These are phyloP conservation scores for Geum urbanum DNA, from an alignment of 306 rosid species.

Conservation along the genomic window DNA sequence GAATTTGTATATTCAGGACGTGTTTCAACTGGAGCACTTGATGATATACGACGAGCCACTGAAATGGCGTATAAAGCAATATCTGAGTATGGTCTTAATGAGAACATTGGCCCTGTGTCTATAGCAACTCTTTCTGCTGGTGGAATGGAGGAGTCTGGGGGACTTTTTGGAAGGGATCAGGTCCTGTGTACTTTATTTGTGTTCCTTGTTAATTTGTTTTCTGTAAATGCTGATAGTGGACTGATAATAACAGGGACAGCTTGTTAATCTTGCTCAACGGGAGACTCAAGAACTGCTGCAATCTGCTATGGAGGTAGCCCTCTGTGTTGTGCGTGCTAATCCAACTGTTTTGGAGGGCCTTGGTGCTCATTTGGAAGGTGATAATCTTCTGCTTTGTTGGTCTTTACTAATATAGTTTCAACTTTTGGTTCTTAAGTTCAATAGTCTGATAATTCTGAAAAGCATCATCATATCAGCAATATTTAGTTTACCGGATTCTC, in stretches of 20 bases:
- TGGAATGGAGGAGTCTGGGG: conserved; percentile 88
- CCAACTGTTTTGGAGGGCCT: conserved; percentile 91
- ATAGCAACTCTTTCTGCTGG: conserved; percentile 76
- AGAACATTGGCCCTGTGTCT: conserved; percentile 87
- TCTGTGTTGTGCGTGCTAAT: conserved; percentile 80
- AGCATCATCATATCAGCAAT: background rate
- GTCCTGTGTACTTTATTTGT: conserved; percentile 37
- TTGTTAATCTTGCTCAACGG: conserved; percentile 87
- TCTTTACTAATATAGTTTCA: background rate
- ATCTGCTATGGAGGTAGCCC: conserved; percentile 87
- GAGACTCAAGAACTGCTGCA: conserved; percentile 86
- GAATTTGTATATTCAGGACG: conserved; percentile 92
- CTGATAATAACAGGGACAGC: conserved; percentile 66
- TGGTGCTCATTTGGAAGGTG: conserved; percentile 90
- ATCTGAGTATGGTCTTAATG: conserved; percentile 95
- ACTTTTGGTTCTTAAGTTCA: background rate
- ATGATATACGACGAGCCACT: conserved; percentile 93
- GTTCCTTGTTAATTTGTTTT: conserved; percentile 5
- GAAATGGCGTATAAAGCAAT: conserved; percentile 99
- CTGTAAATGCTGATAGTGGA: conserved; percentile 36
- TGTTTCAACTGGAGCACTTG: conserved; percentile 95
- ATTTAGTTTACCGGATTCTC: background rate
- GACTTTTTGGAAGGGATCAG: conserved; percentile 93
- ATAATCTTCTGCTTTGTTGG: background rate
- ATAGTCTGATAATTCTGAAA: background rate